Base-by-base conservation (phyloP, 495 filamentous ascomycete genomes). In the Penicillium verhagenii region DNA sequence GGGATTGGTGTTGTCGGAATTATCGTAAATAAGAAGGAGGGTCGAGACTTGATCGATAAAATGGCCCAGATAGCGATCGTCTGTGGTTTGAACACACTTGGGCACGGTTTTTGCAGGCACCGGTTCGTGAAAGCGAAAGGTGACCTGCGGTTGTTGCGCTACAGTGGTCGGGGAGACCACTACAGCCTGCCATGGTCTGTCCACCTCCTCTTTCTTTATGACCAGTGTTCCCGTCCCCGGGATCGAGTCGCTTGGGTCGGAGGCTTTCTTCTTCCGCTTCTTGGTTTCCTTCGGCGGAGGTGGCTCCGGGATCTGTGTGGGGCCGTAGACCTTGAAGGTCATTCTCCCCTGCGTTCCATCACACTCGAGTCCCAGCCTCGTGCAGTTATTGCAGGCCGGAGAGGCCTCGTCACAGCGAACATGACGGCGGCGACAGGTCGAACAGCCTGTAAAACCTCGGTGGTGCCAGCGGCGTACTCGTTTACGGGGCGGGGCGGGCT, bases 241-340 rank as follows among this genome's bases (percentile, higher is more conserved):
- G 7, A 52, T 33, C 4, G 58, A 35, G 19, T 61, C 58, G 26
- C 53, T 50, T 6, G 47, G 25, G 0, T 56, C 53, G 4, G 67
- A 44, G 16, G 45, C 55, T 4, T 50, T 38, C 43, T 64, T 71
- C 18, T 60, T 65, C 16, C 52, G 56, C 50, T 59, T 68, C 20
- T 52, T 64, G 16, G 66, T 31, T 4, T 59, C 21, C 13, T 57
- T 40, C 3, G 26, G 8, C 21, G 63, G 25, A 10, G 63, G 24
- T 50, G 64, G 57, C 31, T 47, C 49, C 19, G 51, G 43, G 23
- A 1, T 29, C 21, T 64, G 64, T 2, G 66, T 61, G 11, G 71
- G 71, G 2, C 68, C 71, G 38, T 74, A 76, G 49, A 72, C 70
- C 54, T 74, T 76, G 53, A 74, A 73, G 14, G 72, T 75, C 74